Base-by-base conservation (phyloP, 2,329 filamentous ascomycete species). In the Didymella pinodella region DNA sequence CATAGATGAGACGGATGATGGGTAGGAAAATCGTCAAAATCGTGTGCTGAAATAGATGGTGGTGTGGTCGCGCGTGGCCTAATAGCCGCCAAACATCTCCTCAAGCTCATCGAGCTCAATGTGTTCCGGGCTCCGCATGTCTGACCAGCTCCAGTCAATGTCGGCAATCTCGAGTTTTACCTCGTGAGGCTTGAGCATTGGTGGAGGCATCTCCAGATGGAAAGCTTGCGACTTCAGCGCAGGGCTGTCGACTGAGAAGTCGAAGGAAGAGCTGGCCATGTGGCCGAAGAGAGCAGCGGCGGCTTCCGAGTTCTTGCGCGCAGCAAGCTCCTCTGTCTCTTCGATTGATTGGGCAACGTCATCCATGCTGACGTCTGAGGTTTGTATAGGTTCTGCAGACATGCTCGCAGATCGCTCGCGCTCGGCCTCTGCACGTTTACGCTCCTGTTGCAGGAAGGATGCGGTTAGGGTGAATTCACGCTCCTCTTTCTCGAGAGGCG, bases 381-480 rank as follows among this genome's bases (percentile, higher is more conserved):
- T 62, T 57, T 56, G 72, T 55, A 54, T 61, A 54, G 72, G 74
- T 44, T 72, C 78, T 34, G 74, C 76, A 64, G 69, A 73, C 46
- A 76, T 67, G 56, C 77, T 78, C 36, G 75, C 70, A 54, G 76
- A 77, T 50, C 80, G 79, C 50, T 70, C 61, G 72, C 67, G 75
- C 71, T 71, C 79, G 55, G 66, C 78, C 67, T 69, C 75, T 64
- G 72, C 74, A 60, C 77, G 83, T 74, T 69, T 79, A 62, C 77
- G 81, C 65, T 82, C 84, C 78, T 84, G 82, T 59, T 86, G 91
- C 68, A 98, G 86, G 48, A 90, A 92, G 66, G 92, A 91, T 16
- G 95, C 95, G 1, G 93, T 98, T 79, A 96, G 92, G 7, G 94
- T 97, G 74, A 99, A 99, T 78, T 98, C 95, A 73, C 90, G 91